Conservation (phyloP, 257 asterid species). For the Thymus quinquecostatus region DNA sequence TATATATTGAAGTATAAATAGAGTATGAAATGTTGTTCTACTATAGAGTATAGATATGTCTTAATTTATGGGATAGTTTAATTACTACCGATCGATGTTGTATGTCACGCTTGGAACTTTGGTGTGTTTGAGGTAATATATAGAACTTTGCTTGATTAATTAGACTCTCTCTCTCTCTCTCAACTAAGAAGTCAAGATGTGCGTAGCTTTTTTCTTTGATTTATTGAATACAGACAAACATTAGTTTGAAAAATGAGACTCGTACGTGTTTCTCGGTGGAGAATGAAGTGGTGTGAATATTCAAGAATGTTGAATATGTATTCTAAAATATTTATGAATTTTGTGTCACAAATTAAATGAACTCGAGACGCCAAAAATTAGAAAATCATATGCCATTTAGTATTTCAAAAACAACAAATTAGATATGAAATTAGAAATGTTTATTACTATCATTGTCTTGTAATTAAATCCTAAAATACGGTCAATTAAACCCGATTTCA, state of each 20-base stretch:
- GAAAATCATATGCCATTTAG: no score
- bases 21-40: neutral
- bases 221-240: conserved; percentile 3
- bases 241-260: conserved; percentile 9
- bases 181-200: neutral
- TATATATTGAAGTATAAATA: neutral
- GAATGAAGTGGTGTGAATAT: no score
- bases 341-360: neutral
- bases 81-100: no score
- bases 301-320: no score
- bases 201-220: neutral
- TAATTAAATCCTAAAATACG: no score
- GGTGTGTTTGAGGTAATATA: conserved; percentile 25
- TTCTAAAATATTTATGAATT: no score
- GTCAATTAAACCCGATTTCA: no score
- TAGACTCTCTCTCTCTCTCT: neutral
- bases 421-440: no score
- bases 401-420: no score
- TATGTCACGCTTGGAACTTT: neutral
- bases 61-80: no score
- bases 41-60: neutral
- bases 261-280: no score
- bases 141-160: neutral
- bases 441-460: no score
- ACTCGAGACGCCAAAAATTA: neutral